These are phyloP conservation scores for Russula dissimulans DNA, from an alignment of 768 basidiomycete genomes.

Conservation along the genomic window DNA sequence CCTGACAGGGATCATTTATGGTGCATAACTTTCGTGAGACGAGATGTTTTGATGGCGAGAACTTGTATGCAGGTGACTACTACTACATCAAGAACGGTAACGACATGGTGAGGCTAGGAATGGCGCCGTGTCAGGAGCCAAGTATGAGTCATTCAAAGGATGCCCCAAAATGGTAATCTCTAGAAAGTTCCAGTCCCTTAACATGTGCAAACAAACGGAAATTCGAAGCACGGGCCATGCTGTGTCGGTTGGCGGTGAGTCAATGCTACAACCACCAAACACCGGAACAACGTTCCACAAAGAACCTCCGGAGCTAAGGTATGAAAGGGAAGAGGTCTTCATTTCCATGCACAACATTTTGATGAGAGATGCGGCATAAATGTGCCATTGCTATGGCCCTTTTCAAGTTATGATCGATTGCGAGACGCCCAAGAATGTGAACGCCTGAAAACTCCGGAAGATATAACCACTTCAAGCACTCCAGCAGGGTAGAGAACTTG, in stretches of 20 bases:
- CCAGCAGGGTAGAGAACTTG: background rate
- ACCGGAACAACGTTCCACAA: background rate
- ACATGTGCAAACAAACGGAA: background rate
- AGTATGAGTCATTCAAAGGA: background rate
- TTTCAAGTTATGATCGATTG: background rate
- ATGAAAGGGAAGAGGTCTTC: background rate
- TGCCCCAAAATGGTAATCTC: background rate
- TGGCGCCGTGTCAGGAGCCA: slow-evolving; percentile 30
- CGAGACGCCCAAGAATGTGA: background rate
- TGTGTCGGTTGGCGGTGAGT: background rate
- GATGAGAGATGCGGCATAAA: background rate
- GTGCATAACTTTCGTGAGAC: slow-evolving; percentile 23
- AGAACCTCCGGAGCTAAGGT: background rate
- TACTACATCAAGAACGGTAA: slow-evolving; percentile 52
- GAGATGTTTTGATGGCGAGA: background rate
- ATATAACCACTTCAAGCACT: background rate
- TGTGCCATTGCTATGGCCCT: background rate
- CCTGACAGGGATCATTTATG: slow-evolving; percentile 53
- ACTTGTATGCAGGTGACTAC: slow-evolving; percentile 43
- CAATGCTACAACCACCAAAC: background rate
- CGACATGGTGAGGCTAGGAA: slow-evolving; percentile 37
- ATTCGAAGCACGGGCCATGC: background rate
- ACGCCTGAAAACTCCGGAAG: background rate
- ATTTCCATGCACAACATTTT: background rate
- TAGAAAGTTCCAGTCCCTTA: slow-evolving; percentile 1